Evolutionary conservation across 2,329 filamentous ascomycete genomes (phyloP), one percentile per base, ranked within the genome.

Genomic region (Rugonectria rugulosa): DNA sequence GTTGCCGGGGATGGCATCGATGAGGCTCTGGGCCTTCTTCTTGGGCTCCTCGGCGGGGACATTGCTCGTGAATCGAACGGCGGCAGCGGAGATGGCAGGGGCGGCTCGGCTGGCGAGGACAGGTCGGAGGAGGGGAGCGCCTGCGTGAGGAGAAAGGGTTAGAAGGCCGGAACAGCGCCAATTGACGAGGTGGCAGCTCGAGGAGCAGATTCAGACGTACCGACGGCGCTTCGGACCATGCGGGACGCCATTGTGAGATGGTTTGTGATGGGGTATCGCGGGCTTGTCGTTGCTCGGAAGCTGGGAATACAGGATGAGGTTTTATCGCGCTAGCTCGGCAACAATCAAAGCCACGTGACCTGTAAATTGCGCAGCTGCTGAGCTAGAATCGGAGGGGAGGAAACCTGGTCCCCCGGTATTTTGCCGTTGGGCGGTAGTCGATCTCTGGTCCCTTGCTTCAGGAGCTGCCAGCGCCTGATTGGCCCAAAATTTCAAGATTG

Each of bases 11-110:
- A 99, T 86, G 63, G 93, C 83, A 72, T 99, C 92, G 73, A 99
- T 82, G 78, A 99, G 90, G 64, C 92, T 96, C 82, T 96, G 90
- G 58, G 95, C 95, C 87, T 96, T 97, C 82, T 90, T 91, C 85
- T 97, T 93, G 75, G 96, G 94, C 72, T 97, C 91, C 78, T 95
- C 88, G 69, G 88, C 78, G 61, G 93, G 91, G 52, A 94, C 86
- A 75, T 87, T 89, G 73, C 91, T 93, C 70, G 85, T 81, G 75
- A 86, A 83, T 75, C 91, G 89, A 64, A 80, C 82, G 68, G 85
- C 79, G 70, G 87, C 84, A 71, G 87, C 84, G 74, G 85, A 83
- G 79, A 94, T 71, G 75, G 90, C 87, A 77, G 91, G 90, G 72
- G 93, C 79, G 73, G 85, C 79, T 77, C 89, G 88, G 80, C 88